These are phyloP conservation scores for Kappamyces sp. DNA, from an alignment of 192 early-diverging fungal species.

Conservation along the genomic window DNA sequence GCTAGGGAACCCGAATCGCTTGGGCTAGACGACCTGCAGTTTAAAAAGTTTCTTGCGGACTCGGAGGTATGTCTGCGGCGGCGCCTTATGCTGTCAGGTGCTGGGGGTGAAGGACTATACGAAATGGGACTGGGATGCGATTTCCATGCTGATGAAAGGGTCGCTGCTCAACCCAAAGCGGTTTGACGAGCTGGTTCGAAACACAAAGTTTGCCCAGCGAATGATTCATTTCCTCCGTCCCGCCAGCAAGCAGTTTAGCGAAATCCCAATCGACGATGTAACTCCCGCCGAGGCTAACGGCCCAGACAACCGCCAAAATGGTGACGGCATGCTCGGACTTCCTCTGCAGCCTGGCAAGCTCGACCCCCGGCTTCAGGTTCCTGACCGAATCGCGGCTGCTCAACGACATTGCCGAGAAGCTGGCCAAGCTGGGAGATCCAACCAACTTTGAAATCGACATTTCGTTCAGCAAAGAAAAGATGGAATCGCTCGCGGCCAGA, in stretches of 20 bases:
- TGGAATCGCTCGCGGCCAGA: conserved; percentile 63
- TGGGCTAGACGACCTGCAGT: conserved; percentile 67
- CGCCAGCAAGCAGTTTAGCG: conserved; percentile 62
- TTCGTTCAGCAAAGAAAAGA: conserved; percentile 67
- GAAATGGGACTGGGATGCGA: conserved; percentile 75
- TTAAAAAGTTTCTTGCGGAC: conserved; percentile 59
- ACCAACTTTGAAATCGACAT: conserved; percentile 36
- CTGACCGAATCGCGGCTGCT: conserved; percentile 65
- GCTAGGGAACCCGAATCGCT: conserved; percentile 17
- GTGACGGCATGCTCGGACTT: conserved; percentile 65
- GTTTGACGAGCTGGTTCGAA: conserved; percentile 67
- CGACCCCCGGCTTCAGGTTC: conserved; percentile 61
- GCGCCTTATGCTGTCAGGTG: conserved; percentile 35
- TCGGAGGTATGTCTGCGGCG: conserved; percentile 47
- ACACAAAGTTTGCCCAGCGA: conserved; percentile 65
- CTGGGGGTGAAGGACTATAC: conserved; percentile 64
- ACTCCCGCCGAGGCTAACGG: neutral
- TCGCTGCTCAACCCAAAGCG: conserved; percentile 65
- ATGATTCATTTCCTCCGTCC: conserved; percentile 70
- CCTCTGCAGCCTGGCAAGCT: conserved; percentile 55
- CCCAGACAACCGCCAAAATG: conserved; percentile 41
- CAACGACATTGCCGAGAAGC: conserved; percentile 63
- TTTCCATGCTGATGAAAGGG: conserved; percentile 70
- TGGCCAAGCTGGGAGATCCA: conserved; percentile 51
- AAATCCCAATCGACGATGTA: conserved; percentile 52